Base-by-base conservation (phyloP, 2,329 filamentous ascomycete genomes). In the Ilyonectria sp. region DNA sequence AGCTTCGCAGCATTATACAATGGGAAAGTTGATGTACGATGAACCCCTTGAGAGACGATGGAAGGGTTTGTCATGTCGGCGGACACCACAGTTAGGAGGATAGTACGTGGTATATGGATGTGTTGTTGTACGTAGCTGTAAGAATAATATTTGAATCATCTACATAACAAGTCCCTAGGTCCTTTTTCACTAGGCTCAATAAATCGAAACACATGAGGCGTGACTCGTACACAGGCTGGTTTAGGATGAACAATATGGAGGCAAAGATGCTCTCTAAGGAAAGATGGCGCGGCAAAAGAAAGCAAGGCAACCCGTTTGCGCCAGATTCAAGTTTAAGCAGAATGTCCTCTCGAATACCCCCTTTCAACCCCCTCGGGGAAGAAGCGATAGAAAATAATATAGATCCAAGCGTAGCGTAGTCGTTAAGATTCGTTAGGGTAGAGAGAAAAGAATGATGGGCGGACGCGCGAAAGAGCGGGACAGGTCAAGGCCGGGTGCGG, bases 401-500 rank as follows among this genome's bases (percentile, higher is more conserved):
- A 35, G 6, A 21, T 54, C 43, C 46, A 53, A 19, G 54, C 52
- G 49, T 60, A 61, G 55, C 47, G 47, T 43, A 37, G 37, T 75
- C 65, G 33, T 73, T 29, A 56, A 23, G 29, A 57, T 56, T 70
- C 67, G 56, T 73, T 54, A 60, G n/a, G 53, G 40, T 31, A 37
- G 29, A 47, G 31, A 63, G 23, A 23, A 49, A 44, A 57, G 13
- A 8, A n/a, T 19, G 40, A 26, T 6, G 26, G n/a, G 54, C 33
- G n/a, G 13, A 29, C 19, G 33, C 29, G 37, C 35, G 17, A 37
- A 4, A 29, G 21, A 26, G 26, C 13, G n/a, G 6, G 23, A 57
- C 10, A 19, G 17, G 44, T 65, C 73, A 76, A 54, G 71, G 64
- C 43, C 69, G 70, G 43, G 71, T 67, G 15, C 72, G 72, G 17